Conservation (phyloP, 2,329 filamentous ascomycete genomes). For the Pseudocercospora ulei region DNA sequence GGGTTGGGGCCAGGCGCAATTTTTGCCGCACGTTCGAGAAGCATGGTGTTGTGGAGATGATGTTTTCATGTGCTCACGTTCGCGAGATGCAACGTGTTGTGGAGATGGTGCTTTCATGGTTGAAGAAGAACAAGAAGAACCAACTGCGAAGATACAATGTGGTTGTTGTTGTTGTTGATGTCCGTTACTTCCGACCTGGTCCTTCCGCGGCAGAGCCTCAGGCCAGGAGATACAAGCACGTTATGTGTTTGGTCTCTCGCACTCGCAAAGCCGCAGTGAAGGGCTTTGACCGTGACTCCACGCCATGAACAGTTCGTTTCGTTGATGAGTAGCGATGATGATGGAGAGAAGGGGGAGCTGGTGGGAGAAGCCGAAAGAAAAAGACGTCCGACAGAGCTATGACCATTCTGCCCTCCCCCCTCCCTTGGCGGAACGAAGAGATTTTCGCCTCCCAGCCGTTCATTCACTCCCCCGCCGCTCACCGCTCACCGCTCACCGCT, state of each 20-base stretch:
- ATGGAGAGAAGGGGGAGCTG: not conserved
- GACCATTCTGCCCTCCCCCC: too few species aligned
- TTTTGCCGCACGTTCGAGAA: too few species aligned
- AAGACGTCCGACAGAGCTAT: not conserved
- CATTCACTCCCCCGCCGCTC: too few species aligned
- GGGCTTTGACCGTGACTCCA: slow-evolving; percentile 1
- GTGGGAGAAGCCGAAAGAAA: not conserved
- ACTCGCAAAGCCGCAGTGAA: slow-evolving; percentile 8
- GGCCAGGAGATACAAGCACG: slow-evolving; percentile 9
- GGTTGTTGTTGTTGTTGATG: not conserved
- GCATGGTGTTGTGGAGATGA: too few species aligned
- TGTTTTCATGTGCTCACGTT: too few species aligned
- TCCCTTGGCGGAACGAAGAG: slow-evolving; percentile 2
- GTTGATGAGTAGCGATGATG: slow-evolving; percentile 5
- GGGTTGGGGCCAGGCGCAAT: too few species aligned
- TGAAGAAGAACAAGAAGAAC: too few species aligned
- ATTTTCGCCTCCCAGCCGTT: too few species aligned
- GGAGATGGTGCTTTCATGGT: too few species aligned
- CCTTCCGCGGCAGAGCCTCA: slow-evolving; percentile 7
- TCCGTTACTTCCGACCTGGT: slow-evolving; percentile 8
- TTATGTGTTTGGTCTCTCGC: slow-evolving; percentile 4
- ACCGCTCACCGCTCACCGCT: too few species aligned
- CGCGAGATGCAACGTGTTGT: too few species aligned
- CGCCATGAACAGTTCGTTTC: slow-evolving; percentile 4
- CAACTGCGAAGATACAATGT: too few species aligned